phyloP scores from a whole-genome alignment of 257 asterid genomes.

The Salvia splendens region DNA sequence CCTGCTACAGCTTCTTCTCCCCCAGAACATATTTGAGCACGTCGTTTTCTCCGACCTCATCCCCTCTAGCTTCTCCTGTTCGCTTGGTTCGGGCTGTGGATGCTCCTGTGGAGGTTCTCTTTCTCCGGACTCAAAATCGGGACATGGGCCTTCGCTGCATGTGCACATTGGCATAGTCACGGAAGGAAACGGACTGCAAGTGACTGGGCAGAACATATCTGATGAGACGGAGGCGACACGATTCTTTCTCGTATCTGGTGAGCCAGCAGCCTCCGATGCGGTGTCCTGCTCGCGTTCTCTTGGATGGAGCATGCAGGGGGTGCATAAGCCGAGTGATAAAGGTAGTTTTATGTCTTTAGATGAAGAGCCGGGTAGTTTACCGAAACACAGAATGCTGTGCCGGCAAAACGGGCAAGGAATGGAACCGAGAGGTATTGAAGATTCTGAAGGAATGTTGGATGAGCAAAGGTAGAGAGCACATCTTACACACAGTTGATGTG shows the following conservation, averaged over 20 bases:
- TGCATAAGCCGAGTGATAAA: conserved; percentile 72
- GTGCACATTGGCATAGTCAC: conserved; percentile 87
- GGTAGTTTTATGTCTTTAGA: conserved; percentile 65
- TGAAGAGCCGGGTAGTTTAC: conserved; percentile 65
- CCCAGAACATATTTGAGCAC: conserved; percentile 91
- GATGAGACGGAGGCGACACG: conserved; percentile 72
- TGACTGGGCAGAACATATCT: conserved; percentile 71
- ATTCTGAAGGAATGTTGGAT: conserved; percentile 66
- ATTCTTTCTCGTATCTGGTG: conserved; percentile 66
- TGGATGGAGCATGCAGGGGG: conserved; percentile 86
- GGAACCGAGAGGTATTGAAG: conserved; percentile 72
- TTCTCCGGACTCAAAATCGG: conserved; percentile 61
- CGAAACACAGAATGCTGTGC: conserved; percentile 67
- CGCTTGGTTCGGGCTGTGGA: conserved; percentile 50
- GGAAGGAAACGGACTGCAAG: conserved; percentile 94
- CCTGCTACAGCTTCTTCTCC: conserved; percentile 93
- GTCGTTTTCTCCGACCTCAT: conserved; percentile 71
- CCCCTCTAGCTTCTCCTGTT: conserved; percentile 58
- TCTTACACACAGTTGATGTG: conserved; percentile 80
- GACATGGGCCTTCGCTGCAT: conserved; percentile 78
- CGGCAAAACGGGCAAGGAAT: conserved; percentile 93
- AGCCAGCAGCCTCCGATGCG: conserved; percentile 45
- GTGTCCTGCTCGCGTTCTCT: conserved; percentile 44
- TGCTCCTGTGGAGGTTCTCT: conserved; percentile 40
- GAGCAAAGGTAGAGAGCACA: conserved; percentile 96